Conservation (phyloP, 2,329 filamentous ascomycete genomes). For the Colletotrichum liaoningense region DNA sequence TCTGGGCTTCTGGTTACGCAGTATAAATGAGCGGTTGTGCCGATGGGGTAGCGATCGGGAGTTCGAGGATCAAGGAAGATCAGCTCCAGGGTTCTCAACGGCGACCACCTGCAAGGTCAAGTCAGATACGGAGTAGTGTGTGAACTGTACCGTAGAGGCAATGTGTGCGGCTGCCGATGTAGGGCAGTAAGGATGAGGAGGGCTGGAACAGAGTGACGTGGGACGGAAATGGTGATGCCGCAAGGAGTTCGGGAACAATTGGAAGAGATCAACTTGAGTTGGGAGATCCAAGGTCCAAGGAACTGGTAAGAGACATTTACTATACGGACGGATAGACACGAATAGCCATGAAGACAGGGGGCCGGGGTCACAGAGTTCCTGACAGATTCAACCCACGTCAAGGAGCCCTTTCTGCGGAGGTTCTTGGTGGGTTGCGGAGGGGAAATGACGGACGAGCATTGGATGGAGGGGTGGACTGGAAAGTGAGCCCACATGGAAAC, state of each 20-base stretch:
- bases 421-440: not conserved
- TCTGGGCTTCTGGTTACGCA: not conserved
- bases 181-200: not conserved
- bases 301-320: not conserved
- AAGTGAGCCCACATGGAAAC: not conserved
- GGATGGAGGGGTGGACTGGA: not conserved
- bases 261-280: slow-evolving; percentile 8
- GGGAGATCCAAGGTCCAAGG: not conserved
- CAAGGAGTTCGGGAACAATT: slow-evolving; percentile 24
- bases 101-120: slow-evolving; percentile 5
- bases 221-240: slow-evolving; percentile 13
- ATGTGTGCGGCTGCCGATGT: not conserved
- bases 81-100: slow-evolving; percentile 9
- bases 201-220: not conserved
- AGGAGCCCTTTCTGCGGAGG: slow-evolving; percentile 16
- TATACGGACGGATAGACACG: not conserved
- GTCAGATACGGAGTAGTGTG: not conserved
- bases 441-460: slow-evolving; percentile 1
- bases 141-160: no score
- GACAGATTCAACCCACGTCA: slow-evolving; percentile 13
- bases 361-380: slow-evolving; percentile 22
- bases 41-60: not conserved
- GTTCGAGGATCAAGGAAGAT: slow-evolving; percentile 4
- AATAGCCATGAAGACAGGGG: not conserved
- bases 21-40: not conserved